A percentile compares a stretch with the other conserved stretches of the same genome.
phyloP scores from a whole-genome alignment of 148 eudicot genomes.

The Dysphania ambrosioides region DNA sequence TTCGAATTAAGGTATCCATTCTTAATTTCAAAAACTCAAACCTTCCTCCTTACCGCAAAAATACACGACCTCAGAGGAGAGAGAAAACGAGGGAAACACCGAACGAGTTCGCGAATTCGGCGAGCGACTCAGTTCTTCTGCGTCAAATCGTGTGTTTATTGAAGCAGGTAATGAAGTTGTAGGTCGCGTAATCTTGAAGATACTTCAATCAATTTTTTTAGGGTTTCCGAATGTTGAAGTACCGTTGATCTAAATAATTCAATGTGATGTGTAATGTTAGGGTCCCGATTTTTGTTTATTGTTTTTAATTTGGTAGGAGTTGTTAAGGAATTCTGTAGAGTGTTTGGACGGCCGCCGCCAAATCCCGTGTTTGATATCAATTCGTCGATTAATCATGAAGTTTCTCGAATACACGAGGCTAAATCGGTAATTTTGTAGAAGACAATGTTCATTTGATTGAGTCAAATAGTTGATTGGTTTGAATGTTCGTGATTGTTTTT shows the following conservation, averaged over 20 bases:
- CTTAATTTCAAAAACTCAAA: background rate
- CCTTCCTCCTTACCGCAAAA: background rate
- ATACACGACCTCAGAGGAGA: background rate
- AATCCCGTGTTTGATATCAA: background rate
- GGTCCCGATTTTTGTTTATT: background rate
- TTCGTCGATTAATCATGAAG: slow-evolving; percentile 50
- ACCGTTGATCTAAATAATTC: too few relatives aligned
- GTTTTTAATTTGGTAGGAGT: slow-evolving; percentile 16
- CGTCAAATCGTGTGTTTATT: slow-evolving; percentile 23
- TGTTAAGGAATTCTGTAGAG: slow-evolving; percentile 13
- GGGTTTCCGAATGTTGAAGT: background rate
- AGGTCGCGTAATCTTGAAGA: too few relatives aligned
- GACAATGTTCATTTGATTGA: background rate
- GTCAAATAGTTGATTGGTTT: background rate
- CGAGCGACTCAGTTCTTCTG: background rate
- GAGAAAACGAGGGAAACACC: background rate
- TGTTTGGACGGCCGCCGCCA: slow-evolving; percentile 16
- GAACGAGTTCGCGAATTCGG: background rate
- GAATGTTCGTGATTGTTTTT: background rate
- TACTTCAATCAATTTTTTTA: too few relatives aligned
- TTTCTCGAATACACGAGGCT: slow-evolving; percentile 90
- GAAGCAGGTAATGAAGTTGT: too few relatives aligned
- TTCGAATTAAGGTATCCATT: slow-evolving; percentile 7
- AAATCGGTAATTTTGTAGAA: slow-evolving; percentile 75
- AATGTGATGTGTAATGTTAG: too few relatives aligned